Base-by-base conservation (phyloP, 305 asterid species). In the Fraxinus platypoda region DNA sequence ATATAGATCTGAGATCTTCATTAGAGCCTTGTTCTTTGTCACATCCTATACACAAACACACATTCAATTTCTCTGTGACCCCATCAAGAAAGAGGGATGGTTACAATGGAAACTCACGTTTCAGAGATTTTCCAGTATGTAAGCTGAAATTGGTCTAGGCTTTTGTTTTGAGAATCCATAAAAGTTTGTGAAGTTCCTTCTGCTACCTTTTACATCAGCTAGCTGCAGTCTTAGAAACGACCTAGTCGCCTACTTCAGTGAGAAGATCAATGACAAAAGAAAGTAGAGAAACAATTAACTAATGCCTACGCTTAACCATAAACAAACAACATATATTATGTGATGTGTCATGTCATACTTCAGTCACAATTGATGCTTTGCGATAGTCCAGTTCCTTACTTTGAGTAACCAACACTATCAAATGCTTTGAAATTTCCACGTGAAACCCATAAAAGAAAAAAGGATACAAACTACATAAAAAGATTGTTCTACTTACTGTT, bases 401-500 rank as follows among this genome's bases (percentile, higher is more conserved):
- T 75, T 77, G 75, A 49, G 74, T 25, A 46, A 64, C 82, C 73
- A 49, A 54, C 46, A 81, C 23, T 80, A 75, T 71, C 79, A 34
- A 38, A 78, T 35, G 75, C 78, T 80, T 68, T 38, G 77, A 52
- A 64, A 43, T 77, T 68, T 66, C 26, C 19, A 76, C 21, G 46
- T 72, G 75, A 54, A 74, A 62, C 62, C 41, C 80, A 77, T 78
- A 2, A 70, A 41, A 75, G 64, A 49, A 80, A 80, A 19, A 64
- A 66, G 19, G 52, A 62, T 49, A 38, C 78, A 76, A 78, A 85
- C 54, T 66, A 62, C 38, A 77, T 49, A 66, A 6, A 71, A 82
- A 81, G 77, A 75, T 49, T 77, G 43, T 74, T 83, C 78, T 79
- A 86, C 97, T 87, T 92, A 94, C 99, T 78, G 90, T 90, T 84